Evolutionary conservation across 345 rosid species (phyloP).

Genomic region (Moricandia arvensis): DNA sequence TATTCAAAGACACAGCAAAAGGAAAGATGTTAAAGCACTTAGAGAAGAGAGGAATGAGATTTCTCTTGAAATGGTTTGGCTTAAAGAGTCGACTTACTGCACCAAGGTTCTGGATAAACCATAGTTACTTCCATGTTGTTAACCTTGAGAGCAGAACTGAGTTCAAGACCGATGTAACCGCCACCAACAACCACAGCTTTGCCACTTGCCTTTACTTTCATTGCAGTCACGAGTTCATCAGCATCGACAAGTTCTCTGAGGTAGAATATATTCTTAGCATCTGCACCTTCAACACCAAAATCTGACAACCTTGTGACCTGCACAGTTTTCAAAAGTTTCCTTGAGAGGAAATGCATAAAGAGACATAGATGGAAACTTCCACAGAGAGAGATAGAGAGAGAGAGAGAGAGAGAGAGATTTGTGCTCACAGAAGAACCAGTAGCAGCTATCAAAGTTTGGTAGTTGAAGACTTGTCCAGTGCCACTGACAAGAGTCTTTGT

Average conservation of each 20-base stretch:
- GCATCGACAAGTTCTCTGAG: conserved; percentile 34
- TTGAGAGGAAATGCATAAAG: background rate
- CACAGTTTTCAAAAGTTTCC: background rate
- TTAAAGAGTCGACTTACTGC: conserved; percentile 32
- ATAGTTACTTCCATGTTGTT: conserved; percentile 74
- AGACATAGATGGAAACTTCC: background rate
- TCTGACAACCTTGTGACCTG: conserved; percentile 52
- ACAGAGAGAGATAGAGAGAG: background rate
- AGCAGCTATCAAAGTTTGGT: conserved; percentile 66
- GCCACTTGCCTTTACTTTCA: conserved; percentile 51
- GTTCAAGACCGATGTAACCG: conserved; percentile 96
- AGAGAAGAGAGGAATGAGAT: background rate
- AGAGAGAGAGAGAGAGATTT: background rate
- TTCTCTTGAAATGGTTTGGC: background rate
- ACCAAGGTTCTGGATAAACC: conserved; percentile 59
- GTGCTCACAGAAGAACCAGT: conserved; percentile 63
- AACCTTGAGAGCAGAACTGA: conserved; percentile 69
- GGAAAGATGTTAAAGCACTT: background rate
- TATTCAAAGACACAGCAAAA: conserved; percentile 55
- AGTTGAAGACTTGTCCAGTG: conserved; percentile 65
- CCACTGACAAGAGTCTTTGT: conserved; percentile 61
- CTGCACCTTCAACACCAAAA: conserved; percentile 41
- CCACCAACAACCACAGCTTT: conserved; percentile 92
- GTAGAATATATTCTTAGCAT: conserved; percentile 41
- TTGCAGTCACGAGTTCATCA: conserved; percentile 34